A percentile compares a stretch with the other conserved stretches of the same genome.
phyloP scores from a whole-genome alignment of 2,329 filamentous ascomycete species.

The Neonectria punicea region DNA sequence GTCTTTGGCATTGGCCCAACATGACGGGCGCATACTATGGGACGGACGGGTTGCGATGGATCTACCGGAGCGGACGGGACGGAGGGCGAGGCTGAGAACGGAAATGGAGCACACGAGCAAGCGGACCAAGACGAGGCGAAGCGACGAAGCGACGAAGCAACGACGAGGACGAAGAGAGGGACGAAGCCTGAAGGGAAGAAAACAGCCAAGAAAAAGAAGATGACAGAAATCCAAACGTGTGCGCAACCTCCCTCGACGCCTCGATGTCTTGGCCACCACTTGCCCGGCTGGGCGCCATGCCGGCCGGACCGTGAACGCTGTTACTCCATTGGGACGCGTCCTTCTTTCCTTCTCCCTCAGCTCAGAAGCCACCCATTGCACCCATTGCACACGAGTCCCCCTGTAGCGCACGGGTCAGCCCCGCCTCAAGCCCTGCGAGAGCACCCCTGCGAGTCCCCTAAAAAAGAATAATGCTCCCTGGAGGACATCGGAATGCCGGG shows the following conservation, averaged over 20 bases:
- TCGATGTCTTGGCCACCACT: neutral
- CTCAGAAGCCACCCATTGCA: neutral
- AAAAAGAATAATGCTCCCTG: neutral
- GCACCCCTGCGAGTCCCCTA: neutral
- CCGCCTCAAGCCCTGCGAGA: neutral
- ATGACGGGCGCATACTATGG: slow-evolving; percentile 40
- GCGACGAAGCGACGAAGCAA: neutral
- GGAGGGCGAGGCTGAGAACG: neutral
- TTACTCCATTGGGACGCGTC: neutral
- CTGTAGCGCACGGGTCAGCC: neutral
- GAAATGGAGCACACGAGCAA: neutral
- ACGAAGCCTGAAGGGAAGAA: neutral
- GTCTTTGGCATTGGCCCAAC: slow-evolving; percentile 46
- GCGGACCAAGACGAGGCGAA: neutral
- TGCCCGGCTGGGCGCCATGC: neutral
- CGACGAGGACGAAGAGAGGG: neutral
- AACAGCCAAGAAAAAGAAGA: neutral
- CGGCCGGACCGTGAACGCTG: neutral
- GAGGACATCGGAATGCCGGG: neutral
- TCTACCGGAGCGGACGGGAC: neutral
- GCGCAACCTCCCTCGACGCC: neutral
- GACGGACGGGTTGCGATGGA: neutral
- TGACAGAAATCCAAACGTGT: neutral
- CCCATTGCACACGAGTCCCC: neutral
- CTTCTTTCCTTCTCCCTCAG: neutral